Percentiles rank a stretch among this genome's conserved stretches.
Conservation (phyloP, 1,284 basidiomycete genomes). For the Marasmius oreades region DNA sequence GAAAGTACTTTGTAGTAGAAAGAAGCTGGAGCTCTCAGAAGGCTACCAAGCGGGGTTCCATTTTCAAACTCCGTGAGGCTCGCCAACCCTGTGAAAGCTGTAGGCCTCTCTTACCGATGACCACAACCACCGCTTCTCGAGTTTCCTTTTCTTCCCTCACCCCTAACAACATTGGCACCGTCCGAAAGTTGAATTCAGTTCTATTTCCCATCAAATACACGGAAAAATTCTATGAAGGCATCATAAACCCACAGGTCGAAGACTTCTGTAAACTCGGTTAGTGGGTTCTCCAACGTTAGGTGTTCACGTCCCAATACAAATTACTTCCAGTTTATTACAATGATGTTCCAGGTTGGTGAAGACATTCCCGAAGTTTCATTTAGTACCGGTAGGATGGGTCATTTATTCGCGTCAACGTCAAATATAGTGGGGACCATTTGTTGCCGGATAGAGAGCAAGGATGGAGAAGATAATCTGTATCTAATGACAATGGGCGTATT, state of each 20-base stretch:
- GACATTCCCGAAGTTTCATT: background rate
- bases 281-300: slow-evolving; percentile 19
- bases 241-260: slow-evolving; percentile 67
- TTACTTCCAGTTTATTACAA: slow-evolving; percentile 70
- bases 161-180: slow-evolving; percentile 76
- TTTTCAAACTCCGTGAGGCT: background rate
- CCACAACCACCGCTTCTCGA: slow-evolving; percentile 29
- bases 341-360: slow-evolving; percentile 56
- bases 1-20: background rate
- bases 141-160: slow-evolving; percentile 71
- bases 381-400: slow-evolving; percentile 1
- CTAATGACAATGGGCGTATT: slow-evolving; percentile 84
- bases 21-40: no score
- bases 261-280: slow-evolving; percentile 77
- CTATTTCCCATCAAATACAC: slow-evolving; percentile 70
- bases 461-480: slow-evolving; percentile 58
- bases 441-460: slow-evolving; percentile 69
- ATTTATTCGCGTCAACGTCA: slow-evolving; percentile 16
- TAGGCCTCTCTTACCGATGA: slow-evolving; percentile 2
- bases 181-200: slow-evolving; percentile 74
- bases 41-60: background rate
- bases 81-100: background rate
- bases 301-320: slow-evolving; percentile 9
- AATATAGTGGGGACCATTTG: slow-evolving; percentile 72
- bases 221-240: slow-evolving; percentile 77